phyloP scores from a whole-genome alignment of 169 alveolate genomes.

The Cytauxzoon felis region DNA sequence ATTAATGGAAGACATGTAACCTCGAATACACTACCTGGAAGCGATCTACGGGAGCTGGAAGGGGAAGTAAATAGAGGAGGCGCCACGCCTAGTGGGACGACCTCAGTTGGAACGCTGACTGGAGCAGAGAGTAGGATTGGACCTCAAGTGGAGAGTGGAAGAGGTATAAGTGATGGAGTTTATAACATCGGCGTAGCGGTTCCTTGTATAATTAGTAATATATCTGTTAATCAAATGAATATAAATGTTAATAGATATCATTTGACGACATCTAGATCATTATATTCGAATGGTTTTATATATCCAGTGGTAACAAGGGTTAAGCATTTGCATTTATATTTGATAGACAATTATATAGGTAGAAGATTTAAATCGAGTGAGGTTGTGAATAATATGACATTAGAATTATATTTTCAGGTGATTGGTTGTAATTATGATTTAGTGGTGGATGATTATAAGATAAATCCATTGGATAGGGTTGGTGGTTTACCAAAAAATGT shows the following conservation, averaged over 20 bases:
- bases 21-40: neutral
- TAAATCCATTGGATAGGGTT: conserved; percentile 1
- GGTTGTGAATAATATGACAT: conserved; percentile 27
- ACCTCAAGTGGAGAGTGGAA: no score
- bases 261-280: neutral
- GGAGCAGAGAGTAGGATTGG: no score
- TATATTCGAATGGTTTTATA: conserved; percentile 37
- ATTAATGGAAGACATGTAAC: neutral
- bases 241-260: neutral
- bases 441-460: conserved; percentile 10
- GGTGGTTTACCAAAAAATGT: neutral
- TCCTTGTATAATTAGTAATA: conserved; percentile 29
- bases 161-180: no score
- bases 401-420: conserved; percentile 39
- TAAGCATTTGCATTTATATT: conserved; percentile 18
- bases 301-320: conserved; percentile 56
- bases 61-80: neutral
- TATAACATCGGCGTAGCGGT: conserved; percentile 8
- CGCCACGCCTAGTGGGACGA: neutral
- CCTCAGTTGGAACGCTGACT: no score
- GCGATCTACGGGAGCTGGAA: no score
- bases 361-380: conserved; percentile 18
- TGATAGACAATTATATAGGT: conserved; percentile 3
- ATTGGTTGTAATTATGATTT: conserved; percentile 51
- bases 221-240: conserved; percentile 28